Conservation (phyloP, 352 stramenopile genomes). For the Phytophthora brassicae region DNA sequence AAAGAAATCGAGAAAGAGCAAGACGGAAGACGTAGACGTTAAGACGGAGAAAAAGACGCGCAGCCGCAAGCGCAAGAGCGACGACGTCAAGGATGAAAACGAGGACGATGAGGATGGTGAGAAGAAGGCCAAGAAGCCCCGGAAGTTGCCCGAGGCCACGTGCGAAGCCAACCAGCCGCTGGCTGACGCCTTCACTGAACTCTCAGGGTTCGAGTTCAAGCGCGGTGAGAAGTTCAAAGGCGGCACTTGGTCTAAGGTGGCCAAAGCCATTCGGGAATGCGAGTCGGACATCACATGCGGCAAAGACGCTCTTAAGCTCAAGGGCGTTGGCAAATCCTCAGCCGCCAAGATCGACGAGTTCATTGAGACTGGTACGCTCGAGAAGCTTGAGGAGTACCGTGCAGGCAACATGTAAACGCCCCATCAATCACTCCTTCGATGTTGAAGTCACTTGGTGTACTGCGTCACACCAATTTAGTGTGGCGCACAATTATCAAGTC, state of each 20-base stretch:
- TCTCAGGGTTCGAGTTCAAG: conserved; percentile 90
- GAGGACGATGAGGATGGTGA: conserved; percentile 47
- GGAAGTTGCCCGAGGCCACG: conserved; percentile 56
- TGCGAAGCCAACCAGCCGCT: conserved; percentile 73
- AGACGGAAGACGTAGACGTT: conserved; percentile 20
- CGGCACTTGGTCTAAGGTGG: conserved; percentile 86
- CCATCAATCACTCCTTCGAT: not conserved
- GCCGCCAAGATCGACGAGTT: conserved; percentile 87
- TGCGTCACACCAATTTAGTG: not conserved
- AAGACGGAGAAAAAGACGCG: conserved; percentile 30
- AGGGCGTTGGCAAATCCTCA: conserved; percentile 82
- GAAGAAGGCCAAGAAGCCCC: conserved; percentile 50
- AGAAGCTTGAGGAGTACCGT: conserved; percentile 81
- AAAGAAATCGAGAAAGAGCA: conserved; percentile 54
- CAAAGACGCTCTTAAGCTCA: conserved; percentile 83
- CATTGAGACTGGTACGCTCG: conserved; percentile 76
- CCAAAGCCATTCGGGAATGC: conserved; percentile 77
- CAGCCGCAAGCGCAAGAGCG: conserved; percentile 26
- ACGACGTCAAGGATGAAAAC: conserved; percentile 33
- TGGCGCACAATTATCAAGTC: not conserved
- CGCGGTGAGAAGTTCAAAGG: conserved; percentile 85
- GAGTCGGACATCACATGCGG: conserved; percentile 64
- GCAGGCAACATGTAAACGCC: conserved; percentile 72
- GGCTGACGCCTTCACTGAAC: conserved; percentile 74
- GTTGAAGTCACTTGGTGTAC: not conserved